Conservation (phyloP, 1,139 yeast genomes). For the Magnusiomyces paraingens region DNA sequence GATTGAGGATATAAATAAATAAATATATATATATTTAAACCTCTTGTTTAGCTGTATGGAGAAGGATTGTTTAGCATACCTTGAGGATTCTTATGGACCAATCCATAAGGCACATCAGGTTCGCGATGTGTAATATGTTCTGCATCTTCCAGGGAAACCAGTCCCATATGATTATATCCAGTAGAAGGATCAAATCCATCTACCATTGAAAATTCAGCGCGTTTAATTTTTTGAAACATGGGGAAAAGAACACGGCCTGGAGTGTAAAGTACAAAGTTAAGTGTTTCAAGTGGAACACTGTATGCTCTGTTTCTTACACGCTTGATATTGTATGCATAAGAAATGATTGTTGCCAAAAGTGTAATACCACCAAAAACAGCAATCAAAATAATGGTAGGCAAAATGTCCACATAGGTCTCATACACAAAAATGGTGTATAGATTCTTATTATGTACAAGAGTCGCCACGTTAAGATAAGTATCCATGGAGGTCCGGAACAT, state of each 20-base stretch:
- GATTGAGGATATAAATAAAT: too few species aligned
- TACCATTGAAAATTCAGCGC: conserved; percentile 14
- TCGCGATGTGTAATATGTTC: conserved; percentile 11
- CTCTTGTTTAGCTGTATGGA: too few species aligned
- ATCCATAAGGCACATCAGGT: conserved; percentile 17
- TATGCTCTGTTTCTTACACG: conserved; percentile 13
- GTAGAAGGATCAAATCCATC: conserved; percentile 16
- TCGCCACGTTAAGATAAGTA: conserved; percentile 13
- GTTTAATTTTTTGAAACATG: conserved; percentile 13
- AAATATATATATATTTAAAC: too few species aligned
- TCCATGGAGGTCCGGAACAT: conserved; percentile 8
- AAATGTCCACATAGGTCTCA: conserved; percentile 14
- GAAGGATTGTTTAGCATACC: conserved; percentile 8
- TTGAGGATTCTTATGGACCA: conserved; percentile 8
- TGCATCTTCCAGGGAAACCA: conserved; percentile 16
- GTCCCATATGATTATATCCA: conserved; percentile 16
- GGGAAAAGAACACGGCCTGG: conserved; percentile 15
- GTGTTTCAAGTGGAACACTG: conserved; percentile 11
- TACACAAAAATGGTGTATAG: conserved; percentile 8
- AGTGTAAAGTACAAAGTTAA: conserved; percentile 14
- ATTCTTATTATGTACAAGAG: conserved; percentile 2
- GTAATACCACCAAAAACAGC: conserved; percentile 11
- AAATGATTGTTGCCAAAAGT: neutral
- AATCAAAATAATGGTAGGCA: conserved; percentile 12
- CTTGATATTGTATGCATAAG: conserved; percentile 11